A percentile compares a stretch with the other conserved stretches of the same genome.
These are phyloP conservation scores for Escallonia herrerae DNA, from an alignment of 129 eudicot species.

Conservation along the genomic window DNA sequence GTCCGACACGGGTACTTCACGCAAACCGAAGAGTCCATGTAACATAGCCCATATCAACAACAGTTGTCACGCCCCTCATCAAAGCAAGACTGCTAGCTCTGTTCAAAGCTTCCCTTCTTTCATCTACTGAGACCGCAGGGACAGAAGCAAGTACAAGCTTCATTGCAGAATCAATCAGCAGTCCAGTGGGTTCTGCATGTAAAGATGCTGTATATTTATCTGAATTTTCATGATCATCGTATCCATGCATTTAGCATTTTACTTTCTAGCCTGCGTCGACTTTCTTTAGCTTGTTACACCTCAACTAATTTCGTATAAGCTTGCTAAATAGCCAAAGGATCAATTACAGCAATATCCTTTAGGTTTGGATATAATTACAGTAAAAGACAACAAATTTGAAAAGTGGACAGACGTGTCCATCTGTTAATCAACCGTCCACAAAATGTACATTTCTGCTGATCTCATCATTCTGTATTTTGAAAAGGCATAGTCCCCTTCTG, in stretches of 20 bases:
- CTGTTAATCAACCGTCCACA: neutral
- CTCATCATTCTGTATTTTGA: neutral
- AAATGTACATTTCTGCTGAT: neutral
- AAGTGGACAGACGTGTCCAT: neutral
- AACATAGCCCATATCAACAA: too few species aligned
- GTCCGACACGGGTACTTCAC: too few species aligned
- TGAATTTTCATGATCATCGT: constrained; percentile 7
- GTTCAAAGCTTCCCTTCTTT: constrained; percentile 74
- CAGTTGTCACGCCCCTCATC: constrained; percentile 82
- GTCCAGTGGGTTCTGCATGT: constrained; percentile 82
- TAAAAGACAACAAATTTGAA: neutral
- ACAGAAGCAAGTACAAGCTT: constrained; percentile 49
- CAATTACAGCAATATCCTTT: neutral
- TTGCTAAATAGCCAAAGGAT: neutral
- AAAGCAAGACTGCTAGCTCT: constrained; percentile 80
- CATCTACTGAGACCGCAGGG: constrained; percentile 70
- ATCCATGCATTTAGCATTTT: constrained; percentile 2
- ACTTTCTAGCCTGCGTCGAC: neutral
- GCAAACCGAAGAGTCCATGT: too few species aligned
- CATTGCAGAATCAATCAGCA: constrained; percentile 94
- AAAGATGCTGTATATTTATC: constrained; percentile 4
- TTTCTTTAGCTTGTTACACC: neutral
- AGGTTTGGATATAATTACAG: too few species aligned
- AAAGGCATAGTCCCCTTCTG: neutral
- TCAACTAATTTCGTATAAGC: neutral